Percentiles rank a stretch among this genome's conserved stretches.
phyloP scores from a whole-genome alignment of 2,329 filamentous ascomycete species.

The Botrytis galanthina region DNA sequence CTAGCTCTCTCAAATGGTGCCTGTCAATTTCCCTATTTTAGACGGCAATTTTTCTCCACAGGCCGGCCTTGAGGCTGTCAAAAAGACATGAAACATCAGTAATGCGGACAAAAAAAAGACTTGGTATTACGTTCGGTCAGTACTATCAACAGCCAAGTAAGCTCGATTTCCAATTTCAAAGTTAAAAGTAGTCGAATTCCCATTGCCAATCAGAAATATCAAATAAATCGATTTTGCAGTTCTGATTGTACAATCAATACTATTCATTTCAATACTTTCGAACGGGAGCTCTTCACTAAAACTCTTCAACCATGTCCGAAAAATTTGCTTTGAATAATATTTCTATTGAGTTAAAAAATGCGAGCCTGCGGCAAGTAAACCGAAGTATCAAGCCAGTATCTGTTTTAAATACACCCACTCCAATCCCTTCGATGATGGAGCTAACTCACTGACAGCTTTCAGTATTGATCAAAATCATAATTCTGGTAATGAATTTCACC shows the following conservation, averaged over 20 bases:
- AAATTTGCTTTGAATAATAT: not conserved
- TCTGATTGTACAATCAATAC: not conserved
- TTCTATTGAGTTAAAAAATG: not conserved
- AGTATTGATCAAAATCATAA: not conserved
- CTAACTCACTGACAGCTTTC: not conserved
- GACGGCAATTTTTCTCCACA: not conserved
- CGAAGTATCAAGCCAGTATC: not conserved
- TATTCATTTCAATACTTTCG: not conserved
- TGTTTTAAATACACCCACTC: too few relatives aligned
- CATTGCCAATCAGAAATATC: not conserved
- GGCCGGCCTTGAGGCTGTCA: too few relatives aligned
- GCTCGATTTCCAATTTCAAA: not conserved
- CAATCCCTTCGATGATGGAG: too few relatives aligned
- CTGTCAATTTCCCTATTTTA: not conserved
- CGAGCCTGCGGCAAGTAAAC: not conserved
- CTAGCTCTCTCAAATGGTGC: not conserved
- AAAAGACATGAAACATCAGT: not conserved
- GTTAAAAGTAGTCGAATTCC: not conserved
- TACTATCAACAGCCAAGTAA: not conserved
- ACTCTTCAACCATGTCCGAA: not conserved
- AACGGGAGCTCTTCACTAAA: not conserved
- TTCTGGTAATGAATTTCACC: too few relatives aligned
- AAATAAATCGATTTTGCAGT: not conserved
- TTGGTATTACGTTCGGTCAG: not conserved
- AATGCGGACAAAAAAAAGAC: not conserved